Conservation (phyloP, 2,329 filamentous ascomycete genomes). For the Beauveria asiatica region DNA sequence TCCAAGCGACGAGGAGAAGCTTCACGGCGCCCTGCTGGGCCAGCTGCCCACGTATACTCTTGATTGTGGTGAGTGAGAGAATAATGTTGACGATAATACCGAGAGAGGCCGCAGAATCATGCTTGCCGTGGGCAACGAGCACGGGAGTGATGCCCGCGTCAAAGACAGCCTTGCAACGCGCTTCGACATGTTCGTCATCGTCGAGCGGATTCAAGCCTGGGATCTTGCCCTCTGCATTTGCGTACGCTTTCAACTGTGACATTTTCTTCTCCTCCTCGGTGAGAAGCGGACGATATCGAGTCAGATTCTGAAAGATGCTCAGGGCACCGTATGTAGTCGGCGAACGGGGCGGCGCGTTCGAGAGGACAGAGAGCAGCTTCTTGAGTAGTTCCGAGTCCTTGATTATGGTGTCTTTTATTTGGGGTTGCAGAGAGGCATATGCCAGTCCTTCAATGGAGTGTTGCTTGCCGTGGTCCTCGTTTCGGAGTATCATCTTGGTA, state of each 20-base stretch:
- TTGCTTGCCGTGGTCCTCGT: slow-evolving; percentile 49
- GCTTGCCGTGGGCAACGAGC: slow-evolving; percentile 67
- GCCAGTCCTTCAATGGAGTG: slow-evolving; percentile 84
- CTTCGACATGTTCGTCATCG: slow-evolving; percentile 64
- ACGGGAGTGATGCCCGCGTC: slow-evolving; percentile 70
- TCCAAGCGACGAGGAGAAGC: slow-evolving; percentile 65
- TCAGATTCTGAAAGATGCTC: slow-evolving; percentile 79
- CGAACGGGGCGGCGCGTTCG: slow-evolving; percentile 51
- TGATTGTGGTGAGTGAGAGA: slow-evolving; percentile 65
- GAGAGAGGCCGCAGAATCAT: slow-evolving; percentile 61
- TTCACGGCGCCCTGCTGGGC: slow-evolving; percentile 92
- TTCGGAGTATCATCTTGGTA: slow-evolving; percentile 55
- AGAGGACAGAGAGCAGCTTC: slow-evolving; percentile 56
- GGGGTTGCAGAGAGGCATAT: slow-evolving; percentile 79
- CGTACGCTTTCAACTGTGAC: slow-evolving; percentile 86
- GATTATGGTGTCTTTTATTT: slow-evolving; percentile 73
- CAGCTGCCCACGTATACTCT: slow-evolving; percentile 65
- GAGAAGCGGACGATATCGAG: slow-evolving; percentile 65
- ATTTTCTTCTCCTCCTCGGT: slow-evolving; percentile 92
- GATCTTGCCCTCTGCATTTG: slow-evolving; percentile 69
- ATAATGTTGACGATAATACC: slow-evolving; percentile 69
- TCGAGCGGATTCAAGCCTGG: slow-evolving; percentile 58
- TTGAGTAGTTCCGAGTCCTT: slow-evolving; percentile 60
- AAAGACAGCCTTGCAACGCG: slow-evolving; percentile 70
- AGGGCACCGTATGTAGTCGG: slow-evolving; percentile 76